Evolutionary conservation across 1,284 basidiomycete genomes (phyloP).

Genomic region (Moesziomyces sp.): DNA sequence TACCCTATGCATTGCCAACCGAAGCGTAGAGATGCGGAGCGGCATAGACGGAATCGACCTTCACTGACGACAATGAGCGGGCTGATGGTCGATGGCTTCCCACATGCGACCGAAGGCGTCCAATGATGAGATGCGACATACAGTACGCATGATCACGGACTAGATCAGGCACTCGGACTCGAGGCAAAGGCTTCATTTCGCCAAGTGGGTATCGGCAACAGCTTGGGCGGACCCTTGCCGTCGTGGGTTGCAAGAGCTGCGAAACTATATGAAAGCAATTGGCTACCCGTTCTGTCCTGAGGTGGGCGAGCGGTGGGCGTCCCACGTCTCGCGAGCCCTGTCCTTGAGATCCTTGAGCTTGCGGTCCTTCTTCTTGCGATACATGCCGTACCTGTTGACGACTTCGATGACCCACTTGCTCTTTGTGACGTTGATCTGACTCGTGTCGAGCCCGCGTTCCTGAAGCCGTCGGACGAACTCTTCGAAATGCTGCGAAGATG

Average conservation of each 20-base stretch:
- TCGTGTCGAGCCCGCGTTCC: constrained; percentile 41
- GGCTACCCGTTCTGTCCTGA: neutral
- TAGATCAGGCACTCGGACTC: neutral
- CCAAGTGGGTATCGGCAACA: constrained; percentile 16
- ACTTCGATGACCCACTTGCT: constrained; percentile 48
- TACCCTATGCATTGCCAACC: no score
- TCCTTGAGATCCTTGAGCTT: constrained; percentile 42
- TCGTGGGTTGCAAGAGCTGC: neutral
- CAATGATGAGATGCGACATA: neutral
- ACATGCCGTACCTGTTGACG: constrained; percentile 51
- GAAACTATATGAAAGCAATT: neutral
- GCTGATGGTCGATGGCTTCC: neutral
- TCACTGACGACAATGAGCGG: no score
- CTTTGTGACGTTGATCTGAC: constrained; percentile 52
- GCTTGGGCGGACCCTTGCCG: neutral
- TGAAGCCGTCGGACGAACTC: constrained; percentile 43
- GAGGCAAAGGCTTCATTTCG: constrained; percentile 8
- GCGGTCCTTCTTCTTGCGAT: constrained; percentile 46
- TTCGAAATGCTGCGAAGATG: constrained; percentile 47
- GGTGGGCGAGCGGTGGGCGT: constrained; percentile 19
- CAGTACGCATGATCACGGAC: no score
- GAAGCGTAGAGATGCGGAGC: no score
- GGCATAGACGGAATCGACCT: no score
- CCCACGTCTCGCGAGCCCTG: constrained; percentile 15
- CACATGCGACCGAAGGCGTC: neutral